Evolutionary conservation across 805 yeast species (phyloP), one percentile per base, ranked within the genome.

Genomic region (Kuraishia borneana): DNA sequence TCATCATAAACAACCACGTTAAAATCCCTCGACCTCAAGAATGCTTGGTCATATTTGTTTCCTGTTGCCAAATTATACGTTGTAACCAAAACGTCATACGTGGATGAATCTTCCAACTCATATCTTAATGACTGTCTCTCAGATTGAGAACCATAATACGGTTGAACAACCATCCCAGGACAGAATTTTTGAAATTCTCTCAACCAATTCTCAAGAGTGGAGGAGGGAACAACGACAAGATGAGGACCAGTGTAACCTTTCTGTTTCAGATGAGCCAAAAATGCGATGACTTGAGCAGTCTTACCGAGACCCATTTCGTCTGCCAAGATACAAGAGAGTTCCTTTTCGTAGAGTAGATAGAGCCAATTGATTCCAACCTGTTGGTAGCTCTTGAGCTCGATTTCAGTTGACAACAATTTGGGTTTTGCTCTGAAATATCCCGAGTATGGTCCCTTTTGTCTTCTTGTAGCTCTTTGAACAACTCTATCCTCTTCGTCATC

Each of bases 271-370:
- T 81, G 77, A 1, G 97, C 87, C 50, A 92, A 60, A 51, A 92
- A 92, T 6, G 96, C 70, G 57, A 92, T 89, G 21, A 92, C 95
- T 58, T 92, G 97, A 53, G 95, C 82, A 0, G 98, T 92, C 53
- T 92, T 92, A 39, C 99, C 99, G 32, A 92, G 64, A 4, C 95
- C 99, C 99, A 92, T 92, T 54, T 92, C 99, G 60, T 92, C 99
- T 0, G 98, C 99, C 32, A 92, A 63, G 37, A 92, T 92, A 59
- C 98, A 88, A 5, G 96, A 85, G 37, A 92, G 64, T 13, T 75
- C 68, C 49, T 81, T 75, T 38, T 73, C 74, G 53, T 89, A 92
- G 21, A 92, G 63, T 36, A 89, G 55, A 41, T 77, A 68, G 36
- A 92, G 63, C 99, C 99, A 92, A 53, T 92, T 92, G 34, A 92